Evolutionary conservation across 805 yeast species (phyloP), one percentile per base, ranked within the genome.

Genomic region (Schwanniomyces sp.): DNA sequence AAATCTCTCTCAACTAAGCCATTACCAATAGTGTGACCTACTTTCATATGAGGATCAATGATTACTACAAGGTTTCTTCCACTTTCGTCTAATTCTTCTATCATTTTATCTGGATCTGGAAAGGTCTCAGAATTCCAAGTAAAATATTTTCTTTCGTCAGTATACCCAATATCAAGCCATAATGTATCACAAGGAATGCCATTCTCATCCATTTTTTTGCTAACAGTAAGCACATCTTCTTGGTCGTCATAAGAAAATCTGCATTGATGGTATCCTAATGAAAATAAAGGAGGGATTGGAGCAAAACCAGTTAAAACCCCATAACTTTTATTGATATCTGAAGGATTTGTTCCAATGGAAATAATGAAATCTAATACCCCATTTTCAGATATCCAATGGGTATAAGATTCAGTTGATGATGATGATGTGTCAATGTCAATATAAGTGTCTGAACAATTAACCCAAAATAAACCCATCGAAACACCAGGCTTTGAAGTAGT

Each of bases 221-320:
- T 78, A 11, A 94, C 85, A 7, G 75, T 81, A 12, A 90, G 66
- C 1, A 94, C 92, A 66, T 94, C 99, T 10, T 76, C 75, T 60
- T 88, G 91, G 56, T 87, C 91, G 61, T 89, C 88, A 69, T 94
- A 94, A 64, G 94, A 94, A 98, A 98, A 94, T 59, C 98, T 79
- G 62, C 97, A 92, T 67, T 94, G 99, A 62, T 94, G 98, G 62
- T 94, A 89, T 0, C 96, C 98, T 11, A 91, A 64, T 0, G 96
- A 75, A 57, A 91, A 87, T 39, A 84, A 53, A 52, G 82, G 86
- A 1, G 99, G 99, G 8, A 94, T 66, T 7, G 74, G 64, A 0
- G 91, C 76, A 49, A 69, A 78, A 0, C 99, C 99, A 0, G 96
- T 85, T n/a, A 94, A 64, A 2, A 63, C 54, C 0, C 90, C 85